Percentiles rank a stretch among this genome's conserved stretches.
phyloP scores from a whole-genome alignment of 2,329 filamentous ascomycete species.

The Monilinia fructicola region DNA sequence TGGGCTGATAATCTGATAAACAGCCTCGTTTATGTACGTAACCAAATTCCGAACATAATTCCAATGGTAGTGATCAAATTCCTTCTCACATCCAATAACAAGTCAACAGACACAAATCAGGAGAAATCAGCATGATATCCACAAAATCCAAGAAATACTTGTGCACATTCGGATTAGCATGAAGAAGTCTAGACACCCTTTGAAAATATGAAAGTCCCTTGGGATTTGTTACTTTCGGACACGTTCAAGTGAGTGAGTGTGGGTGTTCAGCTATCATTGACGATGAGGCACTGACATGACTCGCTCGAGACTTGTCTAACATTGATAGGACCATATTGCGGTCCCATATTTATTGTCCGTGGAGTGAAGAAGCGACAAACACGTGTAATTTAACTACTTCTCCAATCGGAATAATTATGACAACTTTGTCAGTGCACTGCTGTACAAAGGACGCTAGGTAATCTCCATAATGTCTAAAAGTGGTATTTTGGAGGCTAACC shows the following conservation, averaged over 20 bases:
- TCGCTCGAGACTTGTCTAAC: constrained; percentile 23
- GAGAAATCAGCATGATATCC: background rate
- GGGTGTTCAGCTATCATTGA: constrained; percentile 14
- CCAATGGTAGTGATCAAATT: background rate
- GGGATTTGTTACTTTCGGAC: constrained; percentile 11
- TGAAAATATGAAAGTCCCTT: constrained; percentile 3
- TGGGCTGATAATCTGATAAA: constrained; percentile 1
- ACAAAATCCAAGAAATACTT: background rate
- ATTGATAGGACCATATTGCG: constrained; percentile 22
- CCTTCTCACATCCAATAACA: background rate
- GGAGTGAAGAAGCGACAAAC: constrained; percentile 12
- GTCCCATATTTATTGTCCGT: constrained; percentile 12
- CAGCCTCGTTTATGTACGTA: constrained; percentile 8
- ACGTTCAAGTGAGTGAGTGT: constrained; percentile 11
- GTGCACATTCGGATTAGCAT: background rate
- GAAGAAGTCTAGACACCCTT: background rate
- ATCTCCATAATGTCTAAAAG: constrained; percentile 15
- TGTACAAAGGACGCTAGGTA: constrained; percentile 1
- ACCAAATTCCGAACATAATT: background rate
- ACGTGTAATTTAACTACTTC: constrained; percentile 21
- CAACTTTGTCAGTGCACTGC: constrained; percentile 15
- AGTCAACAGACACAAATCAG: background rate
- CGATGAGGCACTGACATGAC: background rate
- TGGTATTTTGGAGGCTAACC: background rate
- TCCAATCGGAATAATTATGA: constrained; percentile 18